Evolutionary conservation across 495 filamentous ascomycete species (phyloP).

Genomic region (Penicillium pulvis): DNA sequence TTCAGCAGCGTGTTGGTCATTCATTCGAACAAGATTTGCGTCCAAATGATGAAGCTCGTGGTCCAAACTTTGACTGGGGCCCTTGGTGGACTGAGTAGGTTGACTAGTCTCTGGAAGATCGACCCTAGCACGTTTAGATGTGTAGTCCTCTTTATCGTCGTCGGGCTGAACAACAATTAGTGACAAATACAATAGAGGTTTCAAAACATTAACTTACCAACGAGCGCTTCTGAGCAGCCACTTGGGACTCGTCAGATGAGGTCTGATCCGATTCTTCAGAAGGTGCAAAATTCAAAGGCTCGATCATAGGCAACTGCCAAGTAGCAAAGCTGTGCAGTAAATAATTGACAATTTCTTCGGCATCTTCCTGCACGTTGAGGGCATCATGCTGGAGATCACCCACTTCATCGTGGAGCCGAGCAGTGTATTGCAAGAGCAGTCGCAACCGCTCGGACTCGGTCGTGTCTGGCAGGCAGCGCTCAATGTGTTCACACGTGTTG

Average conservation of each 20-base stretch:
- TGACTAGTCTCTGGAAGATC: conserved; percentile 36
- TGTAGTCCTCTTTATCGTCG: conserved; percentile 30
- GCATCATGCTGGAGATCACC: conserved; percentile 53
- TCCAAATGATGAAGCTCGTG: conserved; percentile 37
- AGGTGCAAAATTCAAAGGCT: conserved; percentile 36
- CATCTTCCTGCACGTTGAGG: conserved; percentile 45
- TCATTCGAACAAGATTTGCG: conserved; percentile 39
- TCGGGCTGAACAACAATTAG: conserved; percentile 23
- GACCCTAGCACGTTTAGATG: conserved; percentile 37
- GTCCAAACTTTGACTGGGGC: conserved; percentile 35
- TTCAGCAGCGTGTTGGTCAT: conserved; percentile 31
- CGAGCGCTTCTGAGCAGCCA: conserved; percentile 33
- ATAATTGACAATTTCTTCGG: conserved; percentile 45
- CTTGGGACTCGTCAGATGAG: conserved; percentile 18
- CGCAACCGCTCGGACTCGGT: conserved; percentile 39
- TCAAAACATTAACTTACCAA: conserved; percentile 33
- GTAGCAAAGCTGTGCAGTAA: conserved; percentile 35
- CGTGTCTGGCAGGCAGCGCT: conserved; percentile 51
- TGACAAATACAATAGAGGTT: neutral
- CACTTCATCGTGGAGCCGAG: conserved; percentile 43
- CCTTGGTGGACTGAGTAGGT: conserved; percentile 37
- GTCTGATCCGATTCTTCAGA: neutral
- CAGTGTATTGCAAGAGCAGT: conserved; percentile 41
- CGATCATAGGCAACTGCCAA: conserved; percentile 49
- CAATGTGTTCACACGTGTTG: conserved; percentile 59